Base-by-base conservation (phyloP, 352 stramenopile genomes). In the Phytopythium chamaehyphon region DNA sequence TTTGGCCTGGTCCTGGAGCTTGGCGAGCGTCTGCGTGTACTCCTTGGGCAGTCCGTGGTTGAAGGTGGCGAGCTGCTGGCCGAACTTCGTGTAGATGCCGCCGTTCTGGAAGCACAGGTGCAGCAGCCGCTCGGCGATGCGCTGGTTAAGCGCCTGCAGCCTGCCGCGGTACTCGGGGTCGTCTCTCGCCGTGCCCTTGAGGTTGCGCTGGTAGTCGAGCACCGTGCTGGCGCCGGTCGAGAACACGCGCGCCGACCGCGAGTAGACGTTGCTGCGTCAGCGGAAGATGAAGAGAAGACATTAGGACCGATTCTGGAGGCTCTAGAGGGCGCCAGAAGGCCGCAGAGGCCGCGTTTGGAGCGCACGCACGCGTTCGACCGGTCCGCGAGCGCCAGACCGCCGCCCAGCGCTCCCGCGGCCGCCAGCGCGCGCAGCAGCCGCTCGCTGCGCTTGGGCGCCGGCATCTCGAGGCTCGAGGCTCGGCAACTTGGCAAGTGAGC, bases 41-140 rank as follows among this genome's bases (percentile, higher is more conserved):
- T 98, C 93, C 33, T 76, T 74, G 14, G 96, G 96, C 21, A 99
- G 66, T 10, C 97, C 76, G 62, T 98, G 90, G 66, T 99, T 98
- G 44, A 99, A 86, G 58, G 98, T 98, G 6, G 95, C 90, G 16
- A 99, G 58, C 63, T 98, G 96, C 73, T 99, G 96, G 8, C 96
- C 96, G 8, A 98, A 90, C 69, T 99, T 99, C 47, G 98, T 98
- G 78, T 98, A 98, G 15, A 98, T 92, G 43, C 96, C 95, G 35
- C 84, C 90, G 67, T 99, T 99, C 5, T 70, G 60, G 48, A 88
- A 87, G 64, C 93, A 98, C 44, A 98, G 62, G 15, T 87, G 31
- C 16, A 98, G 65, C 15, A 99, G 66, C 31, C 90, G 78, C 60
- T 88, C 55, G 6, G 96, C 96, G 28, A 82, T 90, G 53, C 85